Conservation (phyloP, 768 basidiomycete species). For the Botryobasidium botryosum region DNA sequence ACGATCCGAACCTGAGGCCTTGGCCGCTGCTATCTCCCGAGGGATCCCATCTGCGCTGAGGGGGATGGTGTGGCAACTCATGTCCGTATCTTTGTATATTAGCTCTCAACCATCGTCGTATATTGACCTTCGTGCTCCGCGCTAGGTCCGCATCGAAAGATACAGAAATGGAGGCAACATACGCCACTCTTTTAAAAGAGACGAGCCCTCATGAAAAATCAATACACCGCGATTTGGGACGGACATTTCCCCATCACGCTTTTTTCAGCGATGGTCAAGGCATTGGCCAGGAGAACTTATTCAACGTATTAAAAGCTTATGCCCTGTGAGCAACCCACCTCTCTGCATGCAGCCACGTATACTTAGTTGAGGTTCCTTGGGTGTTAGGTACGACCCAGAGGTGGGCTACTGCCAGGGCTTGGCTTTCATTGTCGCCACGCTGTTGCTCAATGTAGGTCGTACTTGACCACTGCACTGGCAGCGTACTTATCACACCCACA, state of each 20-base stretch:
- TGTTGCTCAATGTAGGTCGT: constrained; percentile 67
- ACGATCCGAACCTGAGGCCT: constrained; percentile 50
- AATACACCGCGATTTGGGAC: constrained; percentile 79
- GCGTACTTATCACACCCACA: constrained; percentile 20
- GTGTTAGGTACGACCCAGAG: constrained; percentile 59
- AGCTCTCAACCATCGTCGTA: not conserved
- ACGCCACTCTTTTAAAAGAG: constrained; percentile 68
- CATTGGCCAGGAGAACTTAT: constrained; percentile 90
- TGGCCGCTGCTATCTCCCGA: constrained; percentile 78
- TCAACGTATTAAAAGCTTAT: constrained; percentile 96
- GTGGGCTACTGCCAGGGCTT: constrained; percentile 98
- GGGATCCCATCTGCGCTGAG: constrained; percentile 80
- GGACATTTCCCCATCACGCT: constrained; percentile 95
- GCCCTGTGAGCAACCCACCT: constrained; percentile 43
- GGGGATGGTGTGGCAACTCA: constrained; percentile 95
- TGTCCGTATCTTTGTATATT: constrained; percentile 30
- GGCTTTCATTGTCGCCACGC: constrained; percentile 87
- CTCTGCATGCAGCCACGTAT: not conserved
- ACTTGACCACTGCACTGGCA: constrained; percentile 1
- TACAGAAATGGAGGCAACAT: constrained; percentile 61
- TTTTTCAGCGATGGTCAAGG: constrained; percentile 92
- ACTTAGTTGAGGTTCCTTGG: constrained; percentile 15
- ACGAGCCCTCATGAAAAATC: constrained; percentile 83
- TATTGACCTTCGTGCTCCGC: not conserved
- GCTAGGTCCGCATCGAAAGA: constrained; percentile 88